Conservation (phyloP, 2,329 filamentous ascomycete species). For the Ophiostoma triangulosporum region DNA sequence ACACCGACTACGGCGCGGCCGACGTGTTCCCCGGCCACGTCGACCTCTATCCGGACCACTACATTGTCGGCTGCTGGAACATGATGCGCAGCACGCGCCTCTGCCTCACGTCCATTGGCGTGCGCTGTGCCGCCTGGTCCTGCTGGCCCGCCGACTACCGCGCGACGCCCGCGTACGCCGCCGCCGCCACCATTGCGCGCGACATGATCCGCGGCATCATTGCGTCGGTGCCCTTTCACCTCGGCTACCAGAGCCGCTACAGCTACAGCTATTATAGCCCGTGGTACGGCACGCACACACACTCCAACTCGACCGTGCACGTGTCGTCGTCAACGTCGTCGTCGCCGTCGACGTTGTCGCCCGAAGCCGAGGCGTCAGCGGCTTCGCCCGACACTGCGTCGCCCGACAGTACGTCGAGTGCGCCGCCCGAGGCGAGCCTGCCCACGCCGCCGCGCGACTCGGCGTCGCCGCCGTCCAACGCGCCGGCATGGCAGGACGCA, state of each 20-base stretch:
- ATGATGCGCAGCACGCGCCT: conserved; percentile 39
- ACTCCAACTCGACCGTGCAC: neutral
- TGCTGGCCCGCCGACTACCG: conserved; percentile 47
- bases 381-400: neutral
- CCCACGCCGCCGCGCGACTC: neutral
- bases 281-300: neutral
- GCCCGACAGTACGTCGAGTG: too few species aligned
- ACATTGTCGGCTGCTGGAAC: conserved; percentile 45
- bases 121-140: conserved; percentile 48
- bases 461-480: neutral
- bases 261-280: neutral
- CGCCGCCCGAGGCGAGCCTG: neutral
- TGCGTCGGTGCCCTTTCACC: conserved; percentile 46
- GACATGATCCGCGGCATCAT: conserved; percentile 46
- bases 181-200: conserved; percentile 35
- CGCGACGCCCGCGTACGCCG: conserved; percentile 48
- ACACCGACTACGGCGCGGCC: conserved; percentile 36
- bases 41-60: conserved; percentile 45
- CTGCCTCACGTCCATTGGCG: conserved; percentile 39
- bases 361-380: too few species aligned
- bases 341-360: too few species aligned
- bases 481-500: neutral
- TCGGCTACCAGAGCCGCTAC: conserved; percentile 24
- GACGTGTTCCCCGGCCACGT: conserved; percentile 48
- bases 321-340: neutral